Base-by-base conservation (phyloP, 192 early-diverging fungal species). In the Coemansia sp. region DNA sequence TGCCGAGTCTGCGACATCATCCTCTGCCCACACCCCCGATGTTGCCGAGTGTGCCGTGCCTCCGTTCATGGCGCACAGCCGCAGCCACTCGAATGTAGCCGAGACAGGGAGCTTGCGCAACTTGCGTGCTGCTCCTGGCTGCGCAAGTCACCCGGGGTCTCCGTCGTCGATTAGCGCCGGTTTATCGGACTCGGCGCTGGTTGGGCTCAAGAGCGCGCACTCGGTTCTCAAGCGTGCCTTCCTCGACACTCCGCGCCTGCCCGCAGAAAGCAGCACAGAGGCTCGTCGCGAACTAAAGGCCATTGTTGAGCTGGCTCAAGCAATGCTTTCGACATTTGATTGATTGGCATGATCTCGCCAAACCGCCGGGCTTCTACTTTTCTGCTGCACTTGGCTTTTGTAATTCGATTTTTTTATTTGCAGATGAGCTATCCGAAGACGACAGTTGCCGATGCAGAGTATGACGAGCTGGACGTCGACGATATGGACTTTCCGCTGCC, bases 401-500 rank as follows among this genome's bases (percentile, higher is more conserved):
- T 33, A 1, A 17, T 39, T 53, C 29, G 29, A 58, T 33, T 15
- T 39, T 19, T 35, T 52, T 53, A 1, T 52, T 26, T 18, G 15
- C 38, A 39, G 43, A 61, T 37, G 44, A 33, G 27, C 52, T 53
- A 35, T 18, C 52, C 52, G 19, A 32, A 35, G 32, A 35, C 52
- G 4, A 53, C 52, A 34, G 52, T 53, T 17, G 52, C 52, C 36
- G 55, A 56, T 36, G 36, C 34, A 5, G 37, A 56, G 36, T 56
- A 36, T 39, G 65, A 33, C 10, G 68, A 69, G n/a, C 29, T 70
- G 42, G 74, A 76, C 39, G 74, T 82, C 27, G 81, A 82, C 60
- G 73, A 74, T 54, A 77, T 82, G 68, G 81, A 82, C 54, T 82
- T 82, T 58, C 81, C 74, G 8, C 65, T 82, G 7, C 80, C 80